Base-by-base conservation (phyloP, 306 rosid species). In the Vicia villosa region DNA sequence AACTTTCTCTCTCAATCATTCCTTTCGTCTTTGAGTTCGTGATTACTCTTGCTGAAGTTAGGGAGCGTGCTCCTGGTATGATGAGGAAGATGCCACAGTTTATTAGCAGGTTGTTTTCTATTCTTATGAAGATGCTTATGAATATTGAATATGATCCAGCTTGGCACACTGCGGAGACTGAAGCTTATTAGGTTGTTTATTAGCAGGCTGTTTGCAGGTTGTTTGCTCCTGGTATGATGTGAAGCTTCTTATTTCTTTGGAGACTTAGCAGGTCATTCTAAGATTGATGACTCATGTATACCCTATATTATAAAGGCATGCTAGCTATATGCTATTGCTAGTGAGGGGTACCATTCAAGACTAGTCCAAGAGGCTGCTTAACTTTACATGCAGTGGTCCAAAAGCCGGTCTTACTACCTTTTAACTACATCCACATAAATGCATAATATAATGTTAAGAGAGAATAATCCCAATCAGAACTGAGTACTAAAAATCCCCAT, bases 21-120 rank as follows among this genome's bases (percentile, higher is more conserved):
- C n/a, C n/a, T n/a, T n/a, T n/a, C n/a, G n/a, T n/a, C n/a, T n/a
- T 92, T 20, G 98, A 92, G 85, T 92, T 92, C 43, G 98, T 92
- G 22, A 90, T 92, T 49, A 90, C 98, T 1, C 88, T 92, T 0
- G 96, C 98, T 0, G 98, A 92, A 88, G 98, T 96, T 0, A 90
- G 98, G 66, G 96, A 92, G 77, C 79, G 96, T 1, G 98, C 98
- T 0, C 98, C 98, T 0, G 96, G 98, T 34, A 92, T 92, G 98
- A 89, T 92, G 98, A 83, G 98, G 82, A 92, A 92, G 80, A 70
- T 92, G 82, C 98, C 98, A 0, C 98, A 89, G 79, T 92, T 92
- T 66, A 92, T 92, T 41, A 89, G 95, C 76, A 77, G 96, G 43
- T 62, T 92, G 81, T 92, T 92, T 68, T 88, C 89, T 0, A 92